Percentiles rank a stretch among this genome's conserved stretches.
These are phyloP conservation scores for Pleurotus platypus DNA, from an alignment of 768 basidiomycete genomes.

Conservation along the genomic window DNA sequence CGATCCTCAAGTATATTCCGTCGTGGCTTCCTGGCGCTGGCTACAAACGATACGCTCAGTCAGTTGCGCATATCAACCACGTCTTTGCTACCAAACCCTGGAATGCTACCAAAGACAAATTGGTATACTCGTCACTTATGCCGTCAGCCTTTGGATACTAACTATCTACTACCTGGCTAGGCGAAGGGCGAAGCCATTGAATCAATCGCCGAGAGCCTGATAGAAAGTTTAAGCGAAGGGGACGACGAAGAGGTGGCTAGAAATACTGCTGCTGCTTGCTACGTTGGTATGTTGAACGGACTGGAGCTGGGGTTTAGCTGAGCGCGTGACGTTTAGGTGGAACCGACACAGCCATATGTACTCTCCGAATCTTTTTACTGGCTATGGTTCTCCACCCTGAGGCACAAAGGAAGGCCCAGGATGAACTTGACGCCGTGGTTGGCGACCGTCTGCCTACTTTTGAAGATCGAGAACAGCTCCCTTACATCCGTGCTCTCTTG, in stretches of 20 bases:
- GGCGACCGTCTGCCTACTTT: conserved; percentile 33
- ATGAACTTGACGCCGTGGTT: conserved; percentile 35
- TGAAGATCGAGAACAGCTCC: conserved; percentile 29
- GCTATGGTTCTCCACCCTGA: conserved; percentile 38
- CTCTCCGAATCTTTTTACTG: conserved; percentile 28
- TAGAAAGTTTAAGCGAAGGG: not conserved
- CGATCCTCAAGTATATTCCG: not conserved
- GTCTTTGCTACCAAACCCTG: not conserved
- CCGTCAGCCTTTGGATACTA: not conserved
- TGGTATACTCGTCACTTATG: not conserved
- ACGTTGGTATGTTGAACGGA: not conserved
- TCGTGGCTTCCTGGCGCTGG: conserved; percentile 5
- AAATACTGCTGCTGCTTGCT: not conserved
- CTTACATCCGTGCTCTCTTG: conserved; percentile 32
- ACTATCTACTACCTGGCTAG: not conserved
- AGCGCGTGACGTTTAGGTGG: not conserved
- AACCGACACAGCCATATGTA: conserved; percentile 16
- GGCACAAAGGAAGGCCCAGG: conserved; percentile 30
- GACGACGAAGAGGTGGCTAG: not conserved
- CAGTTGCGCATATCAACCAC: not conserved
- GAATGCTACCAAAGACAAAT: not conserved
- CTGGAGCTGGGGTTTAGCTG: not conserved
- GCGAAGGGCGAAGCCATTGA: not conserved
- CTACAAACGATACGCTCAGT: not conserved
- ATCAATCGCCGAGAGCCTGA: not conserved